Evolutionary conservation across 371 early-diverging fungal genomes (phyloP).

Genomic region (Apophysomyces trapeziformis): DNA sequence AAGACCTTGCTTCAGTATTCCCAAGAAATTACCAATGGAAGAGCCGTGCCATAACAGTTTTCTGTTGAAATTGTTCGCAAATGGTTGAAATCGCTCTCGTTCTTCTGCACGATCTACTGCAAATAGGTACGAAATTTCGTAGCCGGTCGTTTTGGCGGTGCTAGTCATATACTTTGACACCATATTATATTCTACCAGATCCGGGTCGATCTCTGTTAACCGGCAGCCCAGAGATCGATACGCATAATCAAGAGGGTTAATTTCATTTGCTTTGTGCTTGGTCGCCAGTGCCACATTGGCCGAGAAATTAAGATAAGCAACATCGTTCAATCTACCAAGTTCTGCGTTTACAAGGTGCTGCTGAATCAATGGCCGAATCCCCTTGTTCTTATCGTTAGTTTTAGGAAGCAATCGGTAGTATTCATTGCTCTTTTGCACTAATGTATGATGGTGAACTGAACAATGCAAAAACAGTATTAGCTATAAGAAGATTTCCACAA

Average conservation of each 20-base stretch:
- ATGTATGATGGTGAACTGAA: conserved; percentile 24
- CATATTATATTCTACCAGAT: conserved; percentile 34
- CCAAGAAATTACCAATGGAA: conserved; percentile 46
- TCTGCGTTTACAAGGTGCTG: conserved; percentile 24
- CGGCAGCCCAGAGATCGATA: conserved; percentile 45
- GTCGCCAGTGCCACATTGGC: conserved; percentile 59
- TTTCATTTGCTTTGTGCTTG: conserved; percentile 33
- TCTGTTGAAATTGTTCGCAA: conserved; percentile 33
- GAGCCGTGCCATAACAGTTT: conserved; percentile 60
- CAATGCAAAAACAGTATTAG: not conserved
- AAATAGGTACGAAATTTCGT: conserved; percentile 50
- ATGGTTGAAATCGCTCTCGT: conserved; percentile 27
- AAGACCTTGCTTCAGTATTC: conserved; percentile 52
- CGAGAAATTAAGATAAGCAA: conserved; percentile 54
- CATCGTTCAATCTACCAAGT: conserved; percentile 33
- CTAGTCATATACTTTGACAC: conserved; percentile 49
- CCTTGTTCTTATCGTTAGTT: conserved; percentile 19
- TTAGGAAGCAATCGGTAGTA: conserved; percentile 47
- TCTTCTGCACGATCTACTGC: conserved; percentile 37
- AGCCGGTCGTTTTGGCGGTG: conserved; percentile 20
- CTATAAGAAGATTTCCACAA: not conserved
- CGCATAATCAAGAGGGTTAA: conserved; percentile 60
- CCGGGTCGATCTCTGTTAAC: conserved; percentile 28
- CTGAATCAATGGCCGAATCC: conserved; percentile 31
- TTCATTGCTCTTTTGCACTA: conserved; percentile 38